Evolutionary conservation across 352 stramenopile species (phyloP).

Genomic region (Pythium apleroticum): DNA sequence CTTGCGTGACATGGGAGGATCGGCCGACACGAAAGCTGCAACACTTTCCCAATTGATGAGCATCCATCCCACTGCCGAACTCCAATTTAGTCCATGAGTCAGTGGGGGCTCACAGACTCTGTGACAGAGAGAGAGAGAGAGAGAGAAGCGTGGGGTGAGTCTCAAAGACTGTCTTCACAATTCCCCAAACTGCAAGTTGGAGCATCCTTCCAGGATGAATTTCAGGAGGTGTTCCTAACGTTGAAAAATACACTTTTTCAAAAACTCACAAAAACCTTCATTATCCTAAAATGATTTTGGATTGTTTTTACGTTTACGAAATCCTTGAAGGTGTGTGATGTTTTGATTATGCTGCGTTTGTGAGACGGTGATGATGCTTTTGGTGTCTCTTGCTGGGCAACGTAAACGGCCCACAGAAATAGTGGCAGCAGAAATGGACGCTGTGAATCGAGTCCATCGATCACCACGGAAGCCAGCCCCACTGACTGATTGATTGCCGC

Average conservation of each 20-base stretch:
- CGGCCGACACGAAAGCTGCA: neutral
- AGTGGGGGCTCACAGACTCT: too few species aligned
- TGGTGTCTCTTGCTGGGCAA: neutral
- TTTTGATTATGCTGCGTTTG: neutral
- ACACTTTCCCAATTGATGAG: neutral
- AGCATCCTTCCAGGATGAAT: too few species aligned
- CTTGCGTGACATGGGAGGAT: neutral
- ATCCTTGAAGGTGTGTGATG: neutral
- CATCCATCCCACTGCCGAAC: neutral
- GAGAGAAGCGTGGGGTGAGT: too few species aligned
- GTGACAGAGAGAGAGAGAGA: too few species aligned
- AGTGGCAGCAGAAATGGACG: neutral
- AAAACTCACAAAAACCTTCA: too few species aligned
- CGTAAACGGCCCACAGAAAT: neutral
- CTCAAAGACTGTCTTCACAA: too few species aligned
- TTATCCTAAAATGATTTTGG: too few species aligned
- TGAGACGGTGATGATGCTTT: conserved; percentile 2
- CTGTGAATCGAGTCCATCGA: too few species aligned
- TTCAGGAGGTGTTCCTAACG: too few species aligned
- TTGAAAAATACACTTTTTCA: too few species aligned
- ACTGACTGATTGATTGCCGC: neutral
- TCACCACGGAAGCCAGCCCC: neutral
- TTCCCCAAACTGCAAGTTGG: too few species aligned
- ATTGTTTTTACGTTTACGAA: neutral
- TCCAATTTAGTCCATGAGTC: neutral